A percentile compares a stretch with the other conserved stretches of the same genome.
These are phyloP conservation scores for Uronychia setigera DNA, from an alignment of 73 alveolate species.

Conservation along the genomic window DNA sequence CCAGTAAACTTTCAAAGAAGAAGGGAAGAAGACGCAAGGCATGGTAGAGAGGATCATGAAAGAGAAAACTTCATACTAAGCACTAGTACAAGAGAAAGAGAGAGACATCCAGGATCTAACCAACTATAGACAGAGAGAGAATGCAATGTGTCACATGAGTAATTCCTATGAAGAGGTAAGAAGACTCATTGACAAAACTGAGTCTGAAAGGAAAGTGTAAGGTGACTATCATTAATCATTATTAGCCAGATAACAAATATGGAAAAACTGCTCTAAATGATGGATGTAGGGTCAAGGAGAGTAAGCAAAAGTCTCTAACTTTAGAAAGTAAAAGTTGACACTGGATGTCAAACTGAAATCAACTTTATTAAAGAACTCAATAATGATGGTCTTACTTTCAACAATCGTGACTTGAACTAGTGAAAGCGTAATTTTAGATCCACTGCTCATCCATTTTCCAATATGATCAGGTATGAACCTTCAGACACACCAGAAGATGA, in stretches of 20 bases:
- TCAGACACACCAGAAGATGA: neutral
- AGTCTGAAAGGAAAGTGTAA: neutral
- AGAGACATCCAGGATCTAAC: neutral
- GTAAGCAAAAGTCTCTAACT: neutral
- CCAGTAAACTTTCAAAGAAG: neutral
- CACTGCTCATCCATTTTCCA: neutral
- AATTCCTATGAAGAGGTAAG: neutral
- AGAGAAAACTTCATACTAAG: neutral
- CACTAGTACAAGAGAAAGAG: neutral
- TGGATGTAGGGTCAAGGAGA: neutral
- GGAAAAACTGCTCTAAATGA: neutral
- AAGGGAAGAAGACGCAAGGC: neutral
- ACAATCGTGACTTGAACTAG: neutral
- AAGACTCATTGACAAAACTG: neutral
- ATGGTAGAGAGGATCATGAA: neutral
- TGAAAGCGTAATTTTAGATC: neutral
- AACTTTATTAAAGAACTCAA: neutral
- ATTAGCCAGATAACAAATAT: neutral
- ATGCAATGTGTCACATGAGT: neutral
- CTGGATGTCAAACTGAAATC: neutral
- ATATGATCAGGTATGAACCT: neutral
- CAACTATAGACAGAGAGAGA: neutral
- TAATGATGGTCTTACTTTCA: neutral
- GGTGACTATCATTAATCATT: neutral
- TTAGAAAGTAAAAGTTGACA: neutral